phyloP scores from a whole-genome alignment of 2,329 filamentous ascomycete genomes.

The Ceratocystis lukuohia region DNA sequence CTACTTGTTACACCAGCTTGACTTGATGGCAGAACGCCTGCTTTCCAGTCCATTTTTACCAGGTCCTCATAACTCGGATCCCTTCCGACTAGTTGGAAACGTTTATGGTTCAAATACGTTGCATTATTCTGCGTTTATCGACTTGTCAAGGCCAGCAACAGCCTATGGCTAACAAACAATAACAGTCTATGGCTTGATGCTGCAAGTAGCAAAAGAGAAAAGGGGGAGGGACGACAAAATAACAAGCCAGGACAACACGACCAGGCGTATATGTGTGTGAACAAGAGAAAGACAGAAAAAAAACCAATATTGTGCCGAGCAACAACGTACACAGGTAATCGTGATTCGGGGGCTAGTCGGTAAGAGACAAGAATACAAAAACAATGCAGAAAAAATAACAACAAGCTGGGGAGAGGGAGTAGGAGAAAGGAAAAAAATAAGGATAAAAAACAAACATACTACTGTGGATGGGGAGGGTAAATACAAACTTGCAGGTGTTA shows the following conservation, averaged over 20 bases:
- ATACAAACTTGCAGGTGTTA: not conserved
- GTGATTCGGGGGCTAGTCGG: not conserved
- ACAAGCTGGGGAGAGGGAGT: not conserved
- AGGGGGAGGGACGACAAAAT: not conserved
- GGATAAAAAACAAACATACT: slow-evolving; percentile 10
- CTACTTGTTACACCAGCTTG: too few relatives aligned
- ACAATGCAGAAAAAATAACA: slow-evolving; percentile 9
- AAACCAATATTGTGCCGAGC: too few relatives aligned
- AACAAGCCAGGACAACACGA: not conserved
- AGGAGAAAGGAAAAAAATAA: not conserved
- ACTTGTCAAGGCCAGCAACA: not conserved
- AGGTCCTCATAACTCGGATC: too few relatives aligned
- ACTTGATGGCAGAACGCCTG: too few relatives aligned
- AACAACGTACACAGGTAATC: not conserved
- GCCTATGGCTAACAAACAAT: not conserved
- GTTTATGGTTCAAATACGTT: too few relatives aligned
- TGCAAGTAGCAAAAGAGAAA: not conserved
- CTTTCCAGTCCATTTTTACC: too few relatives aligned
- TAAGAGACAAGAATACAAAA: not conserved
- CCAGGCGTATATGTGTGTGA: not conserved
- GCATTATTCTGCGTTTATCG: not conserved
- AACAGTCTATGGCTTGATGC: not conserved
- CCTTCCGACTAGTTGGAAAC: too few relatives aligned
- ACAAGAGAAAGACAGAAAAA: not conserved
- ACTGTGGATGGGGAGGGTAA: not conserved